Evolutionary conservation across 768 basidiomycete genomes (phyloP), one percentile per base, ranked within the genome.

Genomic region (Leucocoprinus leucothites): DNA sequence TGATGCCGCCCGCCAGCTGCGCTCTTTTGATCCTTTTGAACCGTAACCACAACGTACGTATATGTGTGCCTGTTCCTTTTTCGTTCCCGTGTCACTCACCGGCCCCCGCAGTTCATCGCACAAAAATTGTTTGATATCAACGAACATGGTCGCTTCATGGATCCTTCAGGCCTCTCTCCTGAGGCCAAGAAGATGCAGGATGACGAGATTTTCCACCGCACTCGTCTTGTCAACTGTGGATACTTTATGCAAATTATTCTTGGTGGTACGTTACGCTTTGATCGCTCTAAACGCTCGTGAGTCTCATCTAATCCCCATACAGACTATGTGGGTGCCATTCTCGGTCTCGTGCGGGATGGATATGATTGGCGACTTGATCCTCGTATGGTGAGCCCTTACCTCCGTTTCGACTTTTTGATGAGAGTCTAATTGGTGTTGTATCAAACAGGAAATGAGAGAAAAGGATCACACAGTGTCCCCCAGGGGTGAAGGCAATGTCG

Each of bases 281-380:
- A 21, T 48, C 41, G 47, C 11, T 26, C 22, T 22, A 24, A 28
- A 46, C 49, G 25, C 24, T 31, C 31, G 13, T 11, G 9, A 38
- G 4, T 26, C 21, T 26, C 3, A 43, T 40, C 9, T 22, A 9
- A 47, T 26, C 28, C 43, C 26, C 14, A 24, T 36, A 3, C 50
- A 71, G 89, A 90, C 65, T 91, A 91, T 58, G 84, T 91, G 16
- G 87, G 86, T 16, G 78, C 80, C 18, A 90, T 91, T 59, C 74
- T 91, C 26, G 85, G 84, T 16, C 77, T 89, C 13, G 80, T 77
- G n/a, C 74, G 80, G 28, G 85, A 91, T 59, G 81, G 82, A 2
- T 69, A 70, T 56, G 64, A 70, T 38, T 91, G 89, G 89, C 78
- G 86, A 52, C 71, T 91, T 35, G 77, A 89, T 59, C 85, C 90